These are phyloP conservation scores for Leccinum imitatum DNA, from an alignment of 768 basidiomycete species.

Conservation along the genomic window DNA sequence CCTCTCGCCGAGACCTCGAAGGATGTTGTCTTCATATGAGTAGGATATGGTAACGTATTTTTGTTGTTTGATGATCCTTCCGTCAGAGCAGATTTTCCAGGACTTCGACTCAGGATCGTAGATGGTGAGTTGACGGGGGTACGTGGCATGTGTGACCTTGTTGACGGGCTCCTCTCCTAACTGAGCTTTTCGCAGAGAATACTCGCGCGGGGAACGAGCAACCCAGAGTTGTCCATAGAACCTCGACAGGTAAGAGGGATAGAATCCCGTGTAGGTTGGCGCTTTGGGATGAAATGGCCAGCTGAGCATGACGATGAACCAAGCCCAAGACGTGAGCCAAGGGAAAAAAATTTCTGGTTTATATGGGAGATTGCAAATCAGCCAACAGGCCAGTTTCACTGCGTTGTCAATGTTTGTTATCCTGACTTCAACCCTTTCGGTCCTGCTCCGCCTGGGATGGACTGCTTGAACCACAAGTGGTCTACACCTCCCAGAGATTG, in stretches of 20 bases:
- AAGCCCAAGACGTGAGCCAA: slow-evolving; percentile 20
- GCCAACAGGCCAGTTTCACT: too few relatives aligned
- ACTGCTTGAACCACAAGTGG: too few relatives aligned
- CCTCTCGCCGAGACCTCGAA: not conserved
- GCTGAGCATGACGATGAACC: slow-evolving; percentile 15
- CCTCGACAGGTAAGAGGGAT: slow-evolving; percentile 19
- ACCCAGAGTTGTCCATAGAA: slow-evolving; percentile 27
- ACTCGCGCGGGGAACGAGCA: slow-evolving; percentile 22
- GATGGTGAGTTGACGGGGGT: slow-evolving; percentile 21
- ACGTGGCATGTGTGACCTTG: slow-evolving; percentile 11
- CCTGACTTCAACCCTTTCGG: too few relatives aligned
- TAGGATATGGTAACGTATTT: slow-evolving; percentile 24
- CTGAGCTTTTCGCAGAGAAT: slow-evolving; percentile 14
- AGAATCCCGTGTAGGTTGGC: slow-evolving; percentile 8
- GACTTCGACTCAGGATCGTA: not conserved
- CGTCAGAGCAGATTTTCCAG: slow-evolving; percentile 7
- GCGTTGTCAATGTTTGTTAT: too few relatives aligned
- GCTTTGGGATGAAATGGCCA: slow-evolving; percentile 10
- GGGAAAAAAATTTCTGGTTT: not conserved
- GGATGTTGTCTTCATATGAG: slow-evolving; percentile 12
- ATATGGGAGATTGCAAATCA: too few relatives aligned
- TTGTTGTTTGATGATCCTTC: slow-evolving; percentile 6
- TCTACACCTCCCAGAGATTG: too few relatives aligned
- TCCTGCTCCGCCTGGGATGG: too few relatives aligned
- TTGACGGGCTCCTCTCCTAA: slow-evolving; percentile 4